These are phyloP conservation scores for Metschnikowia kunwiensis DNA, from an alignment of 805 yeast genomes.

Conservation along the genomic window DNA sequence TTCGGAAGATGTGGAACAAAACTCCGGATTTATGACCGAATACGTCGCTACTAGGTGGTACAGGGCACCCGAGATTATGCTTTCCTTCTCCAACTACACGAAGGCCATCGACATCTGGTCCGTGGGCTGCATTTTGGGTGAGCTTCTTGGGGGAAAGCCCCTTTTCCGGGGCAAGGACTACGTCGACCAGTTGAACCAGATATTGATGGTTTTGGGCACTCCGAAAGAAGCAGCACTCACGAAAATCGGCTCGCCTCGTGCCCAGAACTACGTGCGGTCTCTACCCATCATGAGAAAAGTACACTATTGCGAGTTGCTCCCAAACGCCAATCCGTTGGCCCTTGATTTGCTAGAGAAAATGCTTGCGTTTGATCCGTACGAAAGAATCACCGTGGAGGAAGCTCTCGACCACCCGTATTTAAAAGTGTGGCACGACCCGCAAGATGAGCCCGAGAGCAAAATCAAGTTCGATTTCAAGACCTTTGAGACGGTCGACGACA, in stretches of 20 bases:
- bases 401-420: conserved; percentile 89
- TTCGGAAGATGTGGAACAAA: conserved; percentile 74
- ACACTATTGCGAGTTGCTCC: conserved; percentile 69
- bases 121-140: conserved; percentile 95
- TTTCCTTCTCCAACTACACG: conserved; percentile 89
- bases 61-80: conserved; percentile 96
- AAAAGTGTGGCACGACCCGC: conserved; percentile 66
- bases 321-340: conserved; percentile 84
- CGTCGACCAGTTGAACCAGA: conserved; percentile 90
- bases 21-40: conserved; percentile 93
- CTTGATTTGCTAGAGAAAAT: conserved; percentile 64
- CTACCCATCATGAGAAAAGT: conserved; percentile 79
- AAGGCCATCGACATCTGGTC: conserved; percentile 98
- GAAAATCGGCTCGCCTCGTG: conserved; percentile 72
- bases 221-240: conserved; percentile 57
- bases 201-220: conserved; percentile 84
- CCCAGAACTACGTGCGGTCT: conserved; percentile 86
- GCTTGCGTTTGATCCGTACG: conserved; percentile 83
- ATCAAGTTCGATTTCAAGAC: conserved; percentile 76
- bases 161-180: conserved; percentile 94
- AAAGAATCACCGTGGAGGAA: conserved; percentile 81
- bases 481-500: conserved; percentile 78
- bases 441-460: conserved; percentile 83
- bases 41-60: conserved; percentile 99
- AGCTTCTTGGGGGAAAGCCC: conserved; percentile 85